Evolutionary conservation across 2,329 filamentous ascomycete genomes (phyloP).

Genomic region (Nothomitra cinnamomea): DNA sequence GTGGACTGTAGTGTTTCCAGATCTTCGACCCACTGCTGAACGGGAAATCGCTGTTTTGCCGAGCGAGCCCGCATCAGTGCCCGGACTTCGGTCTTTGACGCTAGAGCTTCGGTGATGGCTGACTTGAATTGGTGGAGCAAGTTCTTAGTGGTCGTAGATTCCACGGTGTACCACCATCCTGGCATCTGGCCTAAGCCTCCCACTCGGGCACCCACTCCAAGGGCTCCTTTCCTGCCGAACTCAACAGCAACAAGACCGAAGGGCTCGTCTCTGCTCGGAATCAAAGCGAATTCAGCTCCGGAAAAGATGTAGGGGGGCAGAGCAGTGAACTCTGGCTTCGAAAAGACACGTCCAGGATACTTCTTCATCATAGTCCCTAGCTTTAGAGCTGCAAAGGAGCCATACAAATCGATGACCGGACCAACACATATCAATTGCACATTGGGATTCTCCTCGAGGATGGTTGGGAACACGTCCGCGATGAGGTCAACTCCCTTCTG

Average conservation of each 20-base stretch:
- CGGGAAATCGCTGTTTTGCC: slow-evolving; percentile 49
- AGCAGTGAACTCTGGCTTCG: slow-evolving; percentile 48
- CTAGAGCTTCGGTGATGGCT: slow-evolving; percentile 43
- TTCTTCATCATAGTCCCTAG: slow-evolving; percentile 45
- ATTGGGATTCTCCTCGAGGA: slow-evolving; percentile 41
- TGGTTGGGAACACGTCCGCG: slow-evolving; percentile 46
- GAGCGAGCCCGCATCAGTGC: slow-evolving; percentile 47
- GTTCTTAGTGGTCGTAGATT: slow-evolving; percentile 45
- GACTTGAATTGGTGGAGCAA: slow-evolving; percentile 46
- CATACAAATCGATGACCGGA: slow-evolving; percentile 50
- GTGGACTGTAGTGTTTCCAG: slow-evolving; percentile 45
- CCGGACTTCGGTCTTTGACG: slow-evolving; percentile 36
- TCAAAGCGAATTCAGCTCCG: slow-evolving; percentile 50
- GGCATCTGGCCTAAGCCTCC: slow-evolving; percentile 55
- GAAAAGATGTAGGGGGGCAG: slow-evolving; percentile 50
- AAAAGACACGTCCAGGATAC: slow-evolving; percentile 47
- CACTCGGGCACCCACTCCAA: slow-evolving; percentile 48
- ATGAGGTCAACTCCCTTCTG: slow-evolving; percentile 54
- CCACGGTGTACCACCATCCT: slow-evolving; percentile 54
- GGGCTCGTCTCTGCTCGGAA: slow-evolving; percentile 51
- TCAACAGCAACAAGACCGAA: slow-evolving; percentile 53
- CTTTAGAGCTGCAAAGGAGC: slow-evolving; percentile 49
- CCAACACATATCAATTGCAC: slow-evolving; percentile 46
- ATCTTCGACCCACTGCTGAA: slow-evolving; percentile 49
- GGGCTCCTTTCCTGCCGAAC: slow-evolving; percentile 49